These are phyloP conservation scores for Russula compacta DNA, from an alignment of 768 basidiomycete genomes.

Conservation along the genomic window DNA sequence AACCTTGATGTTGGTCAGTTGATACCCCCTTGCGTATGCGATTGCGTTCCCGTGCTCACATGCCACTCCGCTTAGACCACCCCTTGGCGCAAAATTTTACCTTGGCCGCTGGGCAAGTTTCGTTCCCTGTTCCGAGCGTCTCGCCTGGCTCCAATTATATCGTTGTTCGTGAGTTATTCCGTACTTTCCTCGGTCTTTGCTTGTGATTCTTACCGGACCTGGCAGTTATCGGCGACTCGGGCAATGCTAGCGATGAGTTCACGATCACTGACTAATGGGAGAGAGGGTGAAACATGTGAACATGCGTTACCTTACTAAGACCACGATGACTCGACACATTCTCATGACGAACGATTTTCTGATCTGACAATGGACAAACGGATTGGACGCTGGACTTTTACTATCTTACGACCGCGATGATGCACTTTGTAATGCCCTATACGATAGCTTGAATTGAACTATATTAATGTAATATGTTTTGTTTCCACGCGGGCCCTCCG, in stretches of 20 bases:
- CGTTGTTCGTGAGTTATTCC: slow-evolving; percentile 47
- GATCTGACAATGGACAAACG: not conserved
- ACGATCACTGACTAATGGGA: slow-evolving; percentile 32
- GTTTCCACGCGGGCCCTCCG: too few relatives aligned
- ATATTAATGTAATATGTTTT: too few relatives aligned
- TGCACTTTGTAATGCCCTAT: too few relatives aligned
- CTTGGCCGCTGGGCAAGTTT: slow-evolving; percentile 39
- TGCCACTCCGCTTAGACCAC: slow-evolving; percentile 30
- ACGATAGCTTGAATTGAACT: too few relatives aligned
- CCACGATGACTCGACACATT: not conserved
- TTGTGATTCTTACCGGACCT: slow-evolving; percentile 2
- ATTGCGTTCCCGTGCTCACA: not conserved
- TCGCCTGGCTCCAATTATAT: slow-evolving; percentile 41
- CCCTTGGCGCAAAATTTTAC: slow-evolving; percentile 52
- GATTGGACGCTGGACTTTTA: not conserved
- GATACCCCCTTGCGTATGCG: too few relatives aligned
- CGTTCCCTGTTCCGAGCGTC: slow-evolving; percentile 46
- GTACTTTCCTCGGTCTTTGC: not conserved
- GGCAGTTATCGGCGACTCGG: slow-evolving; percentile 60
- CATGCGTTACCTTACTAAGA: too few relatives aligned
- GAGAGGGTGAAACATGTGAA: not conserved
- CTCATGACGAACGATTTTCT: not conserved
- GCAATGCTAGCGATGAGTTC: slow-evolving; percentile 51
- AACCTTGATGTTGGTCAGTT: slow-evolving; percentile 45
- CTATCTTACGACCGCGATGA: too few relatives aligned